These are phyloP conservation scores for Ormosia emarginata DNA, from an alignment of 306 rosid genomes.

Conservation along the genomic window DNA sequence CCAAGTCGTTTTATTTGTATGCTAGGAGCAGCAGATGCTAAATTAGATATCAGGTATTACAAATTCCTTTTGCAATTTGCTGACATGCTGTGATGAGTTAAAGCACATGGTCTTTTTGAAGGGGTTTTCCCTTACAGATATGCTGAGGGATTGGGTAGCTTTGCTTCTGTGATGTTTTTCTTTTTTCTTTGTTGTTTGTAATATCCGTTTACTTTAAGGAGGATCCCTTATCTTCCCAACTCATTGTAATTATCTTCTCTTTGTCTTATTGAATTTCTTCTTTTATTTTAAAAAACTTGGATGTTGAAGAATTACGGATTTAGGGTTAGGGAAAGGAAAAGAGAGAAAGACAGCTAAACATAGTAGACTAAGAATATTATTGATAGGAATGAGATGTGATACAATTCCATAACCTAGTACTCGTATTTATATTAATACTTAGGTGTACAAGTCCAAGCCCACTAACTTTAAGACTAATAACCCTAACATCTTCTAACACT, in stretches of 20 bases:
- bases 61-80: constrained; percentile 18
- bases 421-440: too few relatives aligned
- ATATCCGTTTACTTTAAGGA: not conserved
- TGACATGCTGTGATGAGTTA: constrained; percentile 1
- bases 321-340: too few relatives aligned
- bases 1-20: constrained; percentile 90
- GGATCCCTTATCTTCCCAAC: not conserved
- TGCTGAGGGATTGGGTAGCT: constrained; percentile 8
- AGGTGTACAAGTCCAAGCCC: too few relatives aligned
- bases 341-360: too few relatives aligned
- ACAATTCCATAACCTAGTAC: too few relatives aligned
- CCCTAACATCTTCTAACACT: too few relatives aligned
- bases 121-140: constrained; percentile 13
- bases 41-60: constrained; percentile 83
- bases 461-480: too few relatives aligned
- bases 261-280: constrained; percentile 1
- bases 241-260: not conserved
- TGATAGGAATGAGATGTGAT: too few relatives aligned
- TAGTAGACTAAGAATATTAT: too few relatives aligned
- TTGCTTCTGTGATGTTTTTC: not conserved
- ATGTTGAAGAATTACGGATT: too few relatives aligned
- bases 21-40: constrained; percentile 81
- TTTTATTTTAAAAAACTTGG: not conserved
- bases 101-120: not conserved
- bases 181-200: not conserved